These are phyloP conservation scores for Monosporozyma aerobia DNA, from an alignment of 805 yeast species.

Conservation along the genomic window DNA sequence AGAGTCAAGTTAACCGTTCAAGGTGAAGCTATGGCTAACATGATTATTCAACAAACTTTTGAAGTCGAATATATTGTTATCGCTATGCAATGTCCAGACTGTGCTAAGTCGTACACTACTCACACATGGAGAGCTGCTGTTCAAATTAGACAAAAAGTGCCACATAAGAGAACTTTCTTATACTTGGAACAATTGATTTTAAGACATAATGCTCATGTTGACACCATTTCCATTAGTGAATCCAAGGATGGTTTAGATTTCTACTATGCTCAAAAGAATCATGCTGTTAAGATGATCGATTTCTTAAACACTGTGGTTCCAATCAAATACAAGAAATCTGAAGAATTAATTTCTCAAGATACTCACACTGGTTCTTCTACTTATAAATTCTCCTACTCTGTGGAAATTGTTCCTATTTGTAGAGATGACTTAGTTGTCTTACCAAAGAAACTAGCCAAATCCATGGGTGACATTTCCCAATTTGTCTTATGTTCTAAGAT, in stretches of 20 bases:
- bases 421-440: constrained; percentile 90
- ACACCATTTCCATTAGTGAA: constrained; percentile 89
- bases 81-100: constrained; percentile 97
- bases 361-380: constrained; percentile 82
- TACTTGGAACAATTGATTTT: constrained; percentile 92
- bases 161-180: constrained; percentile 92
- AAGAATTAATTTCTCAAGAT: constrained; percentile 85
- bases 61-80: constrained; percentile 90
- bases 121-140: constrained; percentile 98
- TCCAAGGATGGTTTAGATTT: constrained; percentile 91
- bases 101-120: constrained; percentile 94
- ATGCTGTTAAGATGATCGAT: constrained; percentile 90
- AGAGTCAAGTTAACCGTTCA: constrained; percentile 87
- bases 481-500: constrained; percentile 78
- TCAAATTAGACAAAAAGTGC: constrained; percentile 94
- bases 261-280: constrained; percentile 78
- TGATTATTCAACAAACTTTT: constrained; percentile 87
- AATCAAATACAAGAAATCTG: constrained; percentile 69
- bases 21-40: constrained; percentile 89
- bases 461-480: constrained; percentile 74
- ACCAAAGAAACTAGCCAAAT: constrained; percentile 78
- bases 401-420: constrained; percentile 93
- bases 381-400: constrained; percentile 85
- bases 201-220: constrained; percentile 86
- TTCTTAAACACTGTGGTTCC: constrained; percentile 83